Evolutionary conservation across 148 eudicot species (phyloP).

Genomic region (Silene latifolia): DNA sequence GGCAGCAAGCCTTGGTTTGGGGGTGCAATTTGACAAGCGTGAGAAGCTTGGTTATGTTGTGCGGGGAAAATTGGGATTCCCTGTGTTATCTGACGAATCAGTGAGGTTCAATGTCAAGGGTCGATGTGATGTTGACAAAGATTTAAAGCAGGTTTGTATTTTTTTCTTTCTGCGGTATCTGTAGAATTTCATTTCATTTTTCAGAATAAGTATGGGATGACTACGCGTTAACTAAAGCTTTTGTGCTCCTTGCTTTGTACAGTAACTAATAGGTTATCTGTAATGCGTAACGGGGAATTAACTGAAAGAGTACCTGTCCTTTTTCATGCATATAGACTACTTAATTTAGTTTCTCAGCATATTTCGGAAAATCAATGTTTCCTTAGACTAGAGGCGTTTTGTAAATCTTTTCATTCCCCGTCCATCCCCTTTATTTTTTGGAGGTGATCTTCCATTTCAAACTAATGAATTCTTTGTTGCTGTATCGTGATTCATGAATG

Average conservation of each 20-base stretch:
- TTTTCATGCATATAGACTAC: neutral
- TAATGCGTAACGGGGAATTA: neutral
- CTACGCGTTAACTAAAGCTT: neutral
- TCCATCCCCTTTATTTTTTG: neutral
- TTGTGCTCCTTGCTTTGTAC: neutral
- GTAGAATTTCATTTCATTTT: neutral
- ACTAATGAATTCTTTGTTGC: constrained; percentile 6
- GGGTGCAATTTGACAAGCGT: constrained; percentile 51
- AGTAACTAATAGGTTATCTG: neutral
- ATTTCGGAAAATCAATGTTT: neutral
- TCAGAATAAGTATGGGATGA: neutral
- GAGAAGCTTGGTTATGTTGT: constrained; percentile 51
- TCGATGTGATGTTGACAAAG: constrained; percentile 54
- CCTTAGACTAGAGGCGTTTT: neutral
- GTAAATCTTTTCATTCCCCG: too few species aligned
- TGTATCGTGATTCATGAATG: constrained; percentile 5
- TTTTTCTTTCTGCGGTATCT: neutral
- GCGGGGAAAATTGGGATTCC: constrained; percentile 69
- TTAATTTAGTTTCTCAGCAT: neutral
- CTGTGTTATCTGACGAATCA: constrained; percentile 55
- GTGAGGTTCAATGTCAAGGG: constrained; percentile 68
- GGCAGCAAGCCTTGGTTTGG: constrained; percentile 65
- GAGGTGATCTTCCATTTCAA: neutral
- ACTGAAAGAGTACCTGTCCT: neutral
- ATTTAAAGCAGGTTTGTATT: constrained; percentile 59